Base-by-base conservation (phyloP, 1,284 basidiomycete genomes). In the Marasmius fiardii region DNA sequence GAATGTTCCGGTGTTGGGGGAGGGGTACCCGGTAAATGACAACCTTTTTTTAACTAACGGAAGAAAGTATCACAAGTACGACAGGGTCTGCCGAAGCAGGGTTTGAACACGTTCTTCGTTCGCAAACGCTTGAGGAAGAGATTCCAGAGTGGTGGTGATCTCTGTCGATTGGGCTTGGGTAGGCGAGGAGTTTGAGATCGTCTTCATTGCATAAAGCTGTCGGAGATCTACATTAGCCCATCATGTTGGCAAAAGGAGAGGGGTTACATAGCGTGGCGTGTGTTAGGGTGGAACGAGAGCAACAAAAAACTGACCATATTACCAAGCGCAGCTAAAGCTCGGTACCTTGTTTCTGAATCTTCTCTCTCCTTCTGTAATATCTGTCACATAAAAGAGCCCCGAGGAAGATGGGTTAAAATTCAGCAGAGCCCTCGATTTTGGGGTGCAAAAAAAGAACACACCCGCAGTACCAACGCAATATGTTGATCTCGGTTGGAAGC, bases 341-440 rank as follows among this genome's bases (percentile, higher is more conserved):
- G 86, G 69, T 98, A 98, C 12, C 83, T 80, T 2, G 90, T 85
- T 67, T 99, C 96, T 20, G 84, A 77, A 58, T 99, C 96, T 16
- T 73, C 72, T 43, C 70, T 81, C 69, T 95, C 92, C 43, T 78
- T 75, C 56, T 79, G 71, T 20, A 94, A 70, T 14, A 91, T 75
- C 85, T 89, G 63, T 11, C 45, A 23, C 58, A 53, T n/a, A 37
- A 35, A 35, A 37, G n/a, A n/a, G n/a, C n/a, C n/a, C n/a, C n/a
- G n/a, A n/a, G n/a, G n/a, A n/a, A n/a, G n/a, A n/a, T n/a, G n/a
- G n/a, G n/a, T n/a, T n/a, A n/a, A n/a, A n/a, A n/a, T n/a, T n/a
- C n/a, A n/a, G n/a, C n/a, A n/a, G n/a, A n/a, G n/a, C n/a, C n/a
- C n/a, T n/a, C n/a, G n/a, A n/a, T n/a, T n/a, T n/a, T n/a, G n/a